Base-by-base conservation (phyloP, 2,329 filamentous ascomycete species). In the Trichophyton schoenleinii region DNA sequence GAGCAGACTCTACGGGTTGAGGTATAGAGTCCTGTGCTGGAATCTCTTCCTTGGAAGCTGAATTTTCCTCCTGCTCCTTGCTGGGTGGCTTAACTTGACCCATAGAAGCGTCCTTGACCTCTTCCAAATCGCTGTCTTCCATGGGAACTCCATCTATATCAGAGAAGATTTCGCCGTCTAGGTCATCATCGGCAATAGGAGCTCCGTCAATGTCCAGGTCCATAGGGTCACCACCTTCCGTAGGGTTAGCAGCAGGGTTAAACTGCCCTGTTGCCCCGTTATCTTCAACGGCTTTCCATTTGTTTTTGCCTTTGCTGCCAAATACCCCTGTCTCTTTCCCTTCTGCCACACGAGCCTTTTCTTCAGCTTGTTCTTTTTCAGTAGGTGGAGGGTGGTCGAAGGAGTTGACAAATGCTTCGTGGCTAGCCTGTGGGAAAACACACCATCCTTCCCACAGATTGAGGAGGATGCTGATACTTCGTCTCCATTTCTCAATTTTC, bases 401-500 rank as follows among this genome's bases (percentile, higher is more conserved):
- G 11, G 81, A 81, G 60, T 80, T 77, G 34, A 83, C 82, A 64
- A 95, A 88, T 31, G 82, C 74, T 64, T 88, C 87, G 66, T 92
- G 88, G 57, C 83, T 86, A 61, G 86, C 84, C 34, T 84, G 82
- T 0, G 88, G 85, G 66, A 95, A 95, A 0, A 83, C 80, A 67
- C 78, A 82, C 79, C 80, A 82, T 9, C 78, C 77, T 71, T 84
- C 81, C 82, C 89, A 94, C 41, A 90, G 75, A 55, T 81, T 80
- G 7, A 94, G 75, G 1, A 94, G 79, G 4, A 84, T 79, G 2
- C 81, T 80, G 44, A 94, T 79, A 67, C 87, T 90, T 58, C 88
- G 82, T 72, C 88, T 88, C 87, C 89, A 94, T 73, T 92, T 91
- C 64, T 94, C 89, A 2, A 86, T 86, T 20, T 88, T 86, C 64